Conservation (phyloP, 192 early-diverging fungal species). For the Entomortierella lignicola region DNA sequence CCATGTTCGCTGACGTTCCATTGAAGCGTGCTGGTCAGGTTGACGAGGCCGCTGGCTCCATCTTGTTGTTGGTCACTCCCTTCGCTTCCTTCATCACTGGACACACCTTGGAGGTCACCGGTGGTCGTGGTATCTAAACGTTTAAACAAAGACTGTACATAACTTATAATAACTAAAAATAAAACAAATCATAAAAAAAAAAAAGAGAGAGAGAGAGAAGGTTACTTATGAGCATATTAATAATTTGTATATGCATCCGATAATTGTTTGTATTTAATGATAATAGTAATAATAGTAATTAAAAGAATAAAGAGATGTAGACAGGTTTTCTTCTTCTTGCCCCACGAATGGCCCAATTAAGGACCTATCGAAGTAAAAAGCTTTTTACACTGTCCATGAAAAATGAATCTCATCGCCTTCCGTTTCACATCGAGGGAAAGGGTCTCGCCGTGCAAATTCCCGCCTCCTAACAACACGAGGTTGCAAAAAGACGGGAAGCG, state of each 20-base stretch:
- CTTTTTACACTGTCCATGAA: constrained; percentile 35
- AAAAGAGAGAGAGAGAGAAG: not conserved
- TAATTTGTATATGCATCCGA: too few species aligned
- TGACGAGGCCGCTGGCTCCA: constrained; percentile 71
- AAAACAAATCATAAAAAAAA: not conserved
- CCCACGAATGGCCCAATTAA: constrained; percentile 48
- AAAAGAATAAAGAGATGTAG: constrained; percentile 28
- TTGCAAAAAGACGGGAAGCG: constrained; percentile 27
- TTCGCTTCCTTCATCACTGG: constrained; percentile 69
- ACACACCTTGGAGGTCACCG: constrained; percentile 70
- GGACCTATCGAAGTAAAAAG: constrained; percentile 44
- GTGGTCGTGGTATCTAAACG: constrained; percentile 68
- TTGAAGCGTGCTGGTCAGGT: constrained; percentile 67
- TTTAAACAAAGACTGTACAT: too few species aligned
- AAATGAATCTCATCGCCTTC: constrained; percentile 54
- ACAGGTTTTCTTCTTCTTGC: constrained; percentile 53
- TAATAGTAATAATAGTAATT: constrained; percentile 2
- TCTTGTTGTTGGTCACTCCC: constrained; percentile 68
- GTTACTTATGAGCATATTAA: too few species aligned
- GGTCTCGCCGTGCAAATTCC: constrained; percentile 49
- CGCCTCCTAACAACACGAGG: constrained; percentile 7
- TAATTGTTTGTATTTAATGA: not conserved
- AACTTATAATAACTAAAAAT: too few species aligned
- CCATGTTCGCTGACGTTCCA: constrained; percentile 63
- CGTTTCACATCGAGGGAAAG: constrained; percentile 52